phyloP scores from a whole-genome alignment of 1,284 basidiomycete genomes.

The Cutaneotrichosporon sp. region DNA sequence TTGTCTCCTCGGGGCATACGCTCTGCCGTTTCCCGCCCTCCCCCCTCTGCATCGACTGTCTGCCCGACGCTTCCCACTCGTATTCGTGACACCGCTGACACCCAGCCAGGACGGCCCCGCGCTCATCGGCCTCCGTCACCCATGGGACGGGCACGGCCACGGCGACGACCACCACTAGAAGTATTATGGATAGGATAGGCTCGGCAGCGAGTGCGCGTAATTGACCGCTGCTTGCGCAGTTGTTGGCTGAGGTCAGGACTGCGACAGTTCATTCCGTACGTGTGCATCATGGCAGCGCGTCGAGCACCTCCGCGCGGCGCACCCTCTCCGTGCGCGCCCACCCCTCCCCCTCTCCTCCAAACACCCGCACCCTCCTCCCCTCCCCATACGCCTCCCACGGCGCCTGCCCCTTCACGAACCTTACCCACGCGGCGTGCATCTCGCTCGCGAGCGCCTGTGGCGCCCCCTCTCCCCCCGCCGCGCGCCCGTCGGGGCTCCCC shows the following conservation, averaged over 20 bases:
- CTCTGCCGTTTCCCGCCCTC: no score
- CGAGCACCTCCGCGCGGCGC: neutral
- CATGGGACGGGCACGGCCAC: conserved; percentile 58
- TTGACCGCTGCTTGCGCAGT: no score
- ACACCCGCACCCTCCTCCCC: neutral
- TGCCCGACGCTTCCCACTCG: no score
- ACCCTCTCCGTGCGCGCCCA: neutral
- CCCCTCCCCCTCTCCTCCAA: neutral
- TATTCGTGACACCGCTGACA: conserved; percentile 6
- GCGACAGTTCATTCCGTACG: no score
- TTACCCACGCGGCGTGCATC: conserved; percentile 11
- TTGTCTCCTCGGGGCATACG: no score
- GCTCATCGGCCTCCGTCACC: conserved; percentile 58
- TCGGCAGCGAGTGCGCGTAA: neutral
- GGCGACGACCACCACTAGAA: conserved; percentile 38
- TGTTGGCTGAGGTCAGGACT: neutral
- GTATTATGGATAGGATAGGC: neutral
- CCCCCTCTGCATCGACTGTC: no score
- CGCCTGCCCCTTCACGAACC: neutral
- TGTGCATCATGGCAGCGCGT: neutral
- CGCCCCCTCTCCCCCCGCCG: neutral
- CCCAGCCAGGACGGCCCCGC: conserved; percentile 58
- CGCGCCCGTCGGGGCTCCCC: neutral
- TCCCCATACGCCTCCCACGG: conserved; percentile 3
- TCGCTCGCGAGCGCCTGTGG: conserved; percentile 5